phyloP scores from a whole-genome alignment of 495 filamentous ascomycete species.

The Aspergillus wentii region DNA sequence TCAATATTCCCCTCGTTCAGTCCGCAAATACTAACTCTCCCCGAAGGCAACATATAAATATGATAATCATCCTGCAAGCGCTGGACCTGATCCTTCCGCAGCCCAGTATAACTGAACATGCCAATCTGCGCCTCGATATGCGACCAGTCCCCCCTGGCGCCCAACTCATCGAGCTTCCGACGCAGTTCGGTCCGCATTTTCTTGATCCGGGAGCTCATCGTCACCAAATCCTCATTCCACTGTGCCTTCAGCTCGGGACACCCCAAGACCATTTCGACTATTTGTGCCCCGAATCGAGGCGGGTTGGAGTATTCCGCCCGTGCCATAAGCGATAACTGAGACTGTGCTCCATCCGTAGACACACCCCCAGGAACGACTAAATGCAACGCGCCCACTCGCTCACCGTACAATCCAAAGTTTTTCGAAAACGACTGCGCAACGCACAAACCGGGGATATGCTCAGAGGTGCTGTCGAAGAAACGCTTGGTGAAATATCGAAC shows the following conservation, averaged over 20 bases:
- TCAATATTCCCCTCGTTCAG: slow-evolving; percentile 5
- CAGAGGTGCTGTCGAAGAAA: no score
- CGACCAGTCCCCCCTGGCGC: slow-evolving; percentile 22
- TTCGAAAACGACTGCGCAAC: slow-evolving; percentile 28
- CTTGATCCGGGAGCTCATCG: slow-evolving; percentile 27
- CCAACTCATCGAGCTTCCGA: slow-evolving; percentile 10
- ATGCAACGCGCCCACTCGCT: slow-evolving; percentile 24
- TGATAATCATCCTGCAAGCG: slow-evolving; percentile 19
- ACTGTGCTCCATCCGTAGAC: slow-evolving; percentile 6
- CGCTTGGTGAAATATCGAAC: slow-evolving; percentile 31
- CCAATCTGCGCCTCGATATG: slow-evolving; percentile 28
- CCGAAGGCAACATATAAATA: slow-evolving; percentile 21
- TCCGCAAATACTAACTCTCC: slow-evolving; percentile 5
- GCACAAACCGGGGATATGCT: no score
- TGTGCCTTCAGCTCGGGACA: slow-evolving; percentile 12
- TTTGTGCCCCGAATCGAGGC: slow-evolving; percentile 25
- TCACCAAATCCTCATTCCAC: slow-evolving; percentile 33
- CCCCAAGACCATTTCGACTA: slow-evolving; percentile 25
- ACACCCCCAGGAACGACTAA: slow-evolving; percentile 4
- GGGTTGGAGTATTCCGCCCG: slow-evolving; percentile 26
- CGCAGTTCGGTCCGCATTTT: slow-evolving; percentile 16
- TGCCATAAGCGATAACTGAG: slow-evolving; percentile 11
- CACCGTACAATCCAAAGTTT: slow-evolving; percentile 32
- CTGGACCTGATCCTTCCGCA: slow-evolving; percentile 14
- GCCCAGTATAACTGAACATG: slow-evolving; percentile 32